A percentile compares a stretch with the other conserved stretches of the same genome.
Evolutionary conservation across 495 filamentous ascomycete species (phyloP).

Genomic region (Penicillium salamii): DNA sequence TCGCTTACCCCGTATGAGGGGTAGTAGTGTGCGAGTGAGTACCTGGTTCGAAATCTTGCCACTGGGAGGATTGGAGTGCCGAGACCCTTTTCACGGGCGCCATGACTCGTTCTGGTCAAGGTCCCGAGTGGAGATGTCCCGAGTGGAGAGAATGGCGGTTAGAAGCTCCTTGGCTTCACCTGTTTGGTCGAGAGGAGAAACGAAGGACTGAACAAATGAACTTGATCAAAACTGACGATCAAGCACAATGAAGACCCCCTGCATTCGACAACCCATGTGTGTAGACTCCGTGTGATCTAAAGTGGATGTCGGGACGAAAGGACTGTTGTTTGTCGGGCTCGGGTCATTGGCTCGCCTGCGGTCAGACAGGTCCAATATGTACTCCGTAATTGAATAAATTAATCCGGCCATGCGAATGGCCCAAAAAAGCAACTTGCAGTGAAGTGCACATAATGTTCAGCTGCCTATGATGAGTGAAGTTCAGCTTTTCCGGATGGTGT

Average conservation of each 20-base stretch:
- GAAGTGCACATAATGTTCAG: neutral
- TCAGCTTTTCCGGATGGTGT: no score
- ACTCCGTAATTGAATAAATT: neutral
- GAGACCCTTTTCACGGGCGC: conserved; percentile 13
- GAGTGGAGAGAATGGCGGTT: conserved; percentile 8
- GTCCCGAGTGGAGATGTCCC: conserved; percentile 18
- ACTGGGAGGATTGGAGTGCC: conserved; percentile 6
- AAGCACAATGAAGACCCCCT: no score
- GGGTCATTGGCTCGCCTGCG: conserved; percentile 3
- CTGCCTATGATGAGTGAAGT: neutral
- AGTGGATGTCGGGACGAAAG: neutral
- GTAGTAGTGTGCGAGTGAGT: conserved; percentile 4
- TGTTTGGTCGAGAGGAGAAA: neutral
- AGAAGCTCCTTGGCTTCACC: neutral
- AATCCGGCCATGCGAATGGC: neutral
- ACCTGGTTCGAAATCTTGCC: conserved; percentile 3
- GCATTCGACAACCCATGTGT: no score
- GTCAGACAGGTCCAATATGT: neutral
- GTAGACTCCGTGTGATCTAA: neutral
- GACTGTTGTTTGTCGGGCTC: neutral
- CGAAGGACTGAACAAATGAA: neutral
- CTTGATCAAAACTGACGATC: neutral
- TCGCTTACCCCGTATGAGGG: conserved; percentile 10
- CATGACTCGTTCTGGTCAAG: conserved; percentile 19
- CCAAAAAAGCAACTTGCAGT: neutral